Base-by-base conservation (phyloP, 2,329 filamentous ascomycete genomes). In the Metarhizium album region DNA sequence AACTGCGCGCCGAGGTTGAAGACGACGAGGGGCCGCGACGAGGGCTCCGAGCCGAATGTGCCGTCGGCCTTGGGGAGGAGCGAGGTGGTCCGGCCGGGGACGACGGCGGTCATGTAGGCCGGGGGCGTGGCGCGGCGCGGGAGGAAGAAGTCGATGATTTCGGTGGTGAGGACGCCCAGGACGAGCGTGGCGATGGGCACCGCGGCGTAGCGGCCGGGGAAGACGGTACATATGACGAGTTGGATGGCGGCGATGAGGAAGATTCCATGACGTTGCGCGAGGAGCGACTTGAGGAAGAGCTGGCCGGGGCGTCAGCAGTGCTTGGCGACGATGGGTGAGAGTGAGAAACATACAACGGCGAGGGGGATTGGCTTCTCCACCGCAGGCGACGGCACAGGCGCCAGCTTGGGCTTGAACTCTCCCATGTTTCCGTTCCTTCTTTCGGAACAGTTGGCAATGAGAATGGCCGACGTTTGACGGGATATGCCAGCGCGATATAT, bases 1-100 rank as follows among this genome's bases (percentile, higher is more conserved):
- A 64, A 63, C 52, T 73, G 70, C 13, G 67, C 60, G 46, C 71
- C 72, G 14, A 75, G 64, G 57, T 73, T 67, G 61, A 75, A 72
- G 50, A 73, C 68, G 35, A 73, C 67, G 22, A 74, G 35, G 18
- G 62, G 52, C 2, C 60, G 54, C 2, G 58, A 50, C 13, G 62
- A 60, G 2, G 69, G 63, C 1, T 53, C 46, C 2, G 58, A 54
- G 49, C 59, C 61, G 50, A 64, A 64, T 4, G 52, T 37, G 42
- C 65, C 61, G 29, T 56, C 45, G 3, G 50, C 29, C 8, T 51
- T 48, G 11, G 70, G 66, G 1, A 68, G 45, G 40, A 67, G 66
- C 1, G 69, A 62, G 1, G 67, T 65, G 20, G 57, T 50, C 0
- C 68, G 66, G 31, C 65, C 68, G 1, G 54, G 61, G 7, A 73